Percentiles rank a stretch among this genome's conserved stretches.
These are phyloP conservation scores for Aspergillus candidus DNA, from an alignment of 2,329 filamentous ascomycete species.

Conservation along the genomic window DNA sequence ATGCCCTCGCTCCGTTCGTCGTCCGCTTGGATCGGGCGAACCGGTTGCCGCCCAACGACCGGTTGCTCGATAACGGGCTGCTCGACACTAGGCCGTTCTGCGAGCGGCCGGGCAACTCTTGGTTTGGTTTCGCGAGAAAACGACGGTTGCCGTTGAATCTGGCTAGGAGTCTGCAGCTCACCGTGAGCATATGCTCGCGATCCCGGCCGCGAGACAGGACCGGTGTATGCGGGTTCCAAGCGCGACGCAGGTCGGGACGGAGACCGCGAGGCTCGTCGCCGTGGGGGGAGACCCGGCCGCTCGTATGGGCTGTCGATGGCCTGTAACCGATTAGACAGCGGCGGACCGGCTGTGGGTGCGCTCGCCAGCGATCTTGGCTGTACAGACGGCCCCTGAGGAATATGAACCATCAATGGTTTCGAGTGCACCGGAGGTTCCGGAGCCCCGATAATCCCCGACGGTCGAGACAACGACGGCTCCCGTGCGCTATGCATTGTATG, in stretches of 20 bases:
- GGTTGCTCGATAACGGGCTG: conserved; percentile 2
- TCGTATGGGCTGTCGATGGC: conserved; percentile 32
- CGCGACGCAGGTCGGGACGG: conserved; percentile 16
- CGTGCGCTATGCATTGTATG: conserved; percentile 20
- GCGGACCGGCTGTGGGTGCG: conserved; percentile 15
- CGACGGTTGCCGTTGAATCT: conserved; percentile 23
- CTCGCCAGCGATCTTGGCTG: conserved; percentile 16
- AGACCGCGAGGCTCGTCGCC: conserved; percentile 23
- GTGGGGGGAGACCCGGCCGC: conserved; percentile 47
- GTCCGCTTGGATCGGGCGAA: conserved; percentile 44
- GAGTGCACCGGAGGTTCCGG: conserved; percentile 23
- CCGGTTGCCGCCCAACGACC: conserved; percentile 17
- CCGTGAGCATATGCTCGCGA: conserved; percentile 8
- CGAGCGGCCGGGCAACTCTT: conserved; percentile 12
- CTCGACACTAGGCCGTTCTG: conserved; percentile 9
- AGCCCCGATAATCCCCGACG: not conserved
- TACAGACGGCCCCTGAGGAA: conserved; percentile 20
- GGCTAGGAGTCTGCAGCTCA: conserved; percentile 17
- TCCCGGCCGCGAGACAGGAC: conserved; percentile 11
- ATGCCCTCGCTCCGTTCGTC: conserved; percentile 45
- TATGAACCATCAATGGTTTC: conserved; percentile 30
- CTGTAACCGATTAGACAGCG: conserved; percentile 38
- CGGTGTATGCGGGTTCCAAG: conserved; percentile 9
- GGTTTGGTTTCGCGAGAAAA: conserved; percentile 23
- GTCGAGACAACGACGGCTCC: conserved; percentile 25